These are phyloP conservation scores for Dendrocalamus sinicus DNA, from an alignment of 176 grass and related monocot genomes.

Conservation along the genomic window DNA sequence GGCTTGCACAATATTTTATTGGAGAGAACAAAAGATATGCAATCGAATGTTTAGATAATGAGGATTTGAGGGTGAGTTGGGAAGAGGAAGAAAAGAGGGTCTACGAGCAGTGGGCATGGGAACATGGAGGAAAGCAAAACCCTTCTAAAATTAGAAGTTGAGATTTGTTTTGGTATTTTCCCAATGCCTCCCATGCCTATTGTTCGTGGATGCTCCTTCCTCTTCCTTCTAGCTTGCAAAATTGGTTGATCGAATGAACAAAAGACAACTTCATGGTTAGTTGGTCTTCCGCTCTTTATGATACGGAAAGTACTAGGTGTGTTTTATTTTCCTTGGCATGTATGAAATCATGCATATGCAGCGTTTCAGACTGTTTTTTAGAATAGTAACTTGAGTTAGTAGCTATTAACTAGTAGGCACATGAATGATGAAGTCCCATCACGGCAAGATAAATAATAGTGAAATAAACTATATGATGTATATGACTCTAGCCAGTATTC, in stretches of 20 bases:
- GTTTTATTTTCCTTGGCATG: background rate
- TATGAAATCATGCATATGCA: background rate
- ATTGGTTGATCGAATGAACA: background rate
- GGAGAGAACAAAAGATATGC: background rate
- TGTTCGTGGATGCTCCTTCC: slow-evolving; percentile 15
- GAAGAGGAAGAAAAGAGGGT: background rate
- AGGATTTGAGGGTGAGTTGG: background rate
- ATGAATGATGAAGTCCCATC: background rate
- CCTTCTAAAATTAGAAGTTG: background rate
- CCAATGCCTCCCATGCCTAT: background rate
- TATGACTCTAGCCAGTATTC: background rate
- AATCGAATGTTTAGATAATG: background rate
- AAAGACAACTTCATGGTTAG: background rate
- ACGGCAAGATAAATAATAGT: background rate
- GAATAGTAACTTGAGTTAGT: background rate
- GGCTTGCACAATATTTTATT: background rate
- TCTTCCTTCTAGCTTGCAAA: background rate
- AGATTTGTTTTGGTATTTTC: background rate
- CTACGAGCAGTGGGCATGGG: background rate
- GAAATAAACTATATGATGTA: background rate
- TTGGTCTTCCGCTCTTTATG: background rate
- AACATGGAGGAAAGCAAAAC: slow-evolving; percentile 23
- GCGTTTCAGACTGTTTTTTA: background rate
- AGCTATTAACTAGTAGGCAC: background rate
- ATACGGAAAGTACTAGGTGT: background rate